A percentile compares a stretch with the other conserved stretches of the same genome.
These are phyloP conservation scores for Mallotus repandus DNA, from an alignment of 441 rosid species.

Conservation along the genomic window DNA sequence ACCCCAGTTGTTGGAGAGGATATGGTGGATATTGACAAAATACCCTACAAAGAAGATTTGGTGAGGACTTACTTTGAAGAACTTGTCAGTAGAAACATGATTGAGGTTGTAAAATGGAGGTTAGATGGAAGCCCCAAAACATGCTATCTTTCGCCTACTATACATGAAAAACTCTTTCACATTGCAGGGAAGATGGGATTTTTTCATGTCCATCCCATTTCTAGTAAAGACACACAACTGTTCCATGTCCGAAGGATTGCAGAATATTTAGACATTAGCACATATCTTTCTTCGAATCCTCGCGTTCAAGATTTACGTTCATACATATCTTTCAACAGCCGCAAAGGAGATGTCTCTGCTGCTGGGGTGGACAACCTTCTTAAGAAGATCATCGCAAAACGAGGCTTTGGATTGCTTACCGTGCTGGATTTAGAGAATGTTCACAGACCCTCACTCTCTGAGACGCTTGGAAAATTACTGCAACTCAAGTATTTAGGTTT, in stretches of 20 bases:
- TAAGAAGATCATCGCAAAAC: background rate
- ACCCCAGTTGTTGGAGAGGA: too few species aligned
- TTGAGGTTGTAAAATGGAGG: constrained; percentile 18
- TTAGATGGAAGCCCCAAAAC: constrained; percentile 27
- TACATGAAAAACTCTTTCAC: constrained; percentile 18
- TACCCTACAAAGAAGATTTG: constrained; percentile 12
- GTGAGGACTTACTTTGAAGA: constrained; percentile 13
- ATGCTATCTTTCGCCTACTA: constrained; percentile 14
- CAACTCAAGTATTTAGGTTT: constrained; percentile 31
- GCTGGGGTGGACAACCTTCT: constrained; percentile 14
- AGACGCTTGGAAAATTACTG: constrained; percentile 20
- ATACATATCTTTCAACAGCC: constrained; percentile 15
- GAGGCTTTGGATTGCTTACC: constrained; percentile 18
- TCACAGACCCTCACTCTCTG: constrained; percentile 31
- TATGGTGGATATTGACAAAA: background rate
- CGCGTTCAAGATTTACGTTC: constrained; percentile 3
- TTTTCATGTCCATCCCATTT: background rate
- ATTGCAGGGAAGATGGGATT: constrained; percentile 14
- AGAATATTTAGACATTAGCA: background rate
- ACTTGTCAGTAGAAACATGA: constrained; percentile 26
- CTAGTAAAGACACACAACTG: background rate
- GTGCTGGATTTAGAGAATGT: constrained; percentile 39
- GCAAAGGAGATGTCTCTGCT: constrained; percentile 18
- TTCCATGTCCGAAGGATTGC: background rate
- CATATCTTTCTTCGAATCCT: background rate